phyloP scores from a whole-genome alignment of 306 rosid genomes.

The Cucurbita ficifolia region DNA sequence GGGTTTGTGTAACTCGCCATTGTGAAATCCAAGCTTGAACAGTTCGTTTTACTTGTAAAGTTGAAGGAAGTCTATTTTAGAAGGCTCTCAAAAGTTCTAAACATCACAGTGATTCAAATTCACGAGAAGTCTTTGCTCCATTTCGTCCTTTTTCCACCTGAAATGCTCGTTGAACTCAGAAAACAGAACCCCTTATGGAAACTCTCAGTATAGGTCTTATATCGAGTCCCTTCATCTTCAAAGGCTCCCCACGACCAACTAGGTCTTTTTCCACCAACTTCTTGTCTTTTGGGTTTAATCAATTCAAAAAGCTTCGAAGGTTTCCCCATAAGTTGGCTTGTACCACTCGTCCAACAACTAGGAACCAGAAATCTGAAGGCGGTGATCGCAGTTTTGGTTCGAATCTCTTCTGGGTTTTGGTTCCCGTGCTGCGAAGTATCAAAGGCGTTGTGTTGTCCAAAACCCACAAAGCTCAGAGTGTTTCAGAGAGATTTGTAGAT shows the following conservation, averaged over 20 bases:
- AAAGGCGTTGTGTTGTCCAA: conserved; percentile 17
- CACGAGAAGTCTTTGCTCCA: background rate
- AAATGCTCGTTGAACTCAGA: conserved; percentile 38
- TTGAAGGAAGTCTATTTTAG: background rate
- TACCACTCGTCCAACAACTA: background rate
- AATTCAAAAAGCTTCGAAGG: background rate
- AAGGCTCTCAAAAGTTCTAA: background rate
- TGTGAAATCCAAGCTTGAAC: background rate
- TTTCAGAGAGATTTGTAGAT: conserved; percentile 3
- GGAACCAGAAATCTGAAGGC: conserved; percentile 5
- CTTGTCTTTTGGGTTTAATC: conserved; percentile 11
- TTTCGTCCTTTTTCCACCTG: conserved; percentile 4
- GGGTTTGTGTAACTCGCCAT: background rate
- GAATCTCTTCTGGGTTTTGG: conserved; percentile 19
- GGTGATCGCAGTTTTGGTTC: background rate
- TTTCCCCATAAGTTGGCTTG: conserved; percentile 9
- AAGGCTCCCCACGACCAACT: background rate
- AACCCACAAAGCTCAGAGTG: conserved; percentile 11
- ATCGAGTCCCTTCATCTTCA: conserved; percentile 12
- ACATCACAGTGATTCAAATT: background rate
- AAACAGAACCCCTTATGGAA: conserved; percentile 28
- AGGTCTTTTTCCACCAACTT: conserved; percentile 7
- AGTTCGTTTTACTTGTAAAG: background rate
- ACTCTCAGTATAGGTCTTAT: conserved; percentile 19
- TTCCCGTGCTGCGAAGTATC: conserved; percentile 16